Percentiles rank a stretch among this genome's conserved stretches.
Conservation (phyloP, 495 filamentous ascomycete species). For the Neurospora hispaniola region DNA sequence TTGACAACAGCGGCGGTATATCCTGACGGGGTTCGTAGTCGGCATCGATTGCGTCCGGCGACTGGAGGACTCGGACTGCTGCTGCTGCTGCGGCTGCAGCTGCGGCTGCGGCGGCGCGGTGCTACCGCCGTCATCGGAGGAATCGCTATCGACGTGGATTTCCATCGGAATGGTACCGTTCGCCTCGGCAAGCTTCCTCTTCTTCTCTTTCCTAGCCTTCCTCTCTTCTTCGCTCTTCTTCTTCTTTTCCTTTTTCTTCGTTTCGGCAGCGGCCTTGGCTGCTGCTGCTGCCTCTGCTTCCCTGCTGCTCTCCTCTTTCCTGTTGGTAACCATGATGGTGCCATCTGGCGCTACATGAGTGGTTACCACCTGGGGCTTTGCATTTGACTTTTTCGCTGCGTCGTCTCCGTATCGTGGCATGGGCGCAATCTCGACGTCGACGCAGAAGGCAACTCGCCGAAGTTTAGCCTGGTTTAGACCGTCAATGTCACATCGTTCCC, state of each 20-base stretch:
- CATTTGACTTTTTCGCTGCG: slow-evolving; percentile 11
- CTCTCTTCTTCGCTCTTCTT: slow-evolving; percentile 81
- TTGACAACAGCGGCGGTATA: slow-evolving; percentile 92
- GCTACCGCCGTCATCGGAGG: slow-evolving; percentile 23
- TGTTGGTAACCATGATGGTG: slow-evolving; percentile 33
- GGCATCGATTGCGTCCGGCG: slow-evolving; percentile 52
- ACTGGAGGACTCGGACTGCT: slow-evolving; percentile 11
- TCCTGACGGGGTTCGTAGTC: slow-evolving; percentile 82
- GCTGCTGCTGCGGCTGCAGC: background rate
- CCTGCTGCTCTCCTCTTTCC: slow-evolving; percentile 25
- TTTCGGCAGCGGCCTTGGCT: slow-evolving; percentile 18
- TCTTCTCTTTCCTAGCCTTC: slow-evolving; percentile 77
- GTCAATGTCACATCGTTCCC: slow-evolving; percentile 67
- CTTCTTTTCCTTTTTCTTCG: slow-evolving; percentile 77
- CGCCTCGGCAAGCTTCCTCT: slow-evolving; percentile 64
- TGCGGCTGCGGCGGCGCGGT: slow-evolving; percentile 4
- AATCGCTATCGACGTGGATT: slow-evolving; percentile 50
- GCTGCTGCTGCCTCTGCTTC: slow-evolving; percentile 10
- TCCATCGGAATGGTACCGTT: slow-evolving; percentile 76
- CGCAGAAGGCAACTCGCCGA: slow-evolving; percentile 82
- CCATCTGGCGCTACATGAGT: slow-evolving; percentile 41
- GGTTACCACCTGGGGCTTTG: slow-evolving; percentile 41
- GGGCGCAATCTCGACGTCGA: slow-evolving; percentile 89
- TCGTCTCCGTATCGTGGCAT: slow-evolving; percentile 45
- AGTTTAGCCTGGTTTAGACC: slow-evolving; percentile 75